These are phyloP conservation scores for Penicillium glabrum DNA, from an alignment of 2,329 filamentous ascomycete species.

Conservation along the genomic window DNA sequence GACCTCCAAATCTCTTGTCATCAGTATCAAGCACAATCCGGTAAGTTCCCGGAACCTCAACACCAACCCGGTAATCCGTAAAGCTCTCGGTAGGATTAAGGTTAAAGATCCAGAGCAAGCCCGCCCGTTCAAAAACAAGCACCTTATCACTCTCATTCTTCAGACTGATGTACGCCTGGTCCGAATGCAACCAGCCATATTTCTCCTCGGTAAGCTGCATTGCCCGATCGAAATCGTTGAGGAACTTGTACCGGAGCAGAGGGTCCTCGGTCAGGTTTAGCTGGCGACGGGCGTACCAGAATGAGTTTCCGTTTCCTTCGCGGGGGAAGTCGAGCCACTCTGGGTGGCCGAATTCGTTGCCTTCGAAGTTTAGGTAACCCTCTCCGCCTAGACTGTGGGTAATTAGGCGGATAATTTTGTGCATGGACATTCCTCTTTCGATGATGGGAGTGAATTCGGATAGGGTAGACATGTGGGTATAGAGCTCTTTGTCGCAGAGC, in stretches of 20 bases:
- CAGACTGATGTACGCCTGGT: conserved; percentile 87
- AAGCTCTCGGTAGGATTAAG: conserved; percentile 85
- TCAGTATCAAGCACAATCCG: conserved; percentile 83
- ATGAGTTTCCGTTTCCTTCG: conserved; percentile 87
- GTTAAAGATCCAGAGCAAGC: conserved; percentile 92
- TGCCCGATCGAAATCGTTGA: conserved; percentile 88
- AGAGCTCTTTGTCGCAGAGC: conserved; percentile 94
- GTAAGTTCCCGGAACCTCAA: conserved; percentile 84
- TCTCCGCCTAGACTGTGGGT: conserved; percentile 91
- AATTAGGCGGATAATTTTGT: conserved; percentile 96
- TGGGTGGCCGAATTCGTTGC: conserved; percentile 97
- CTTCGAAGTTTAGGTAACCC: conserved; percentile 97
- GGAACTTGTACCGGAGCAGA: conserved; percentile 81
- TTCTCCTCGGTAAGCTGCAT: conserved; percentile 89
- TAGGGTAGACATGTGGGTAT: conserved; percentile 92
- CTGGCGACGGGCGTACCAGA: conserved; percentile 91
- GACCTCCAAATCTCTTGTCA: conserved; percentile 72
- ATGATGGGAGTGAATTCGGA: conserved; percentile 84
- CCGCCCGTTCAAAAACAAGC: conserved; percentile 90
- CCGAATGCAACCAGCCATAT: conserved; percentile 84
- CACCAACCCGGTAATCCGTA: conserved; percentile 86
- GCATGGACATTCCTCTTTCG: conserved; percentile 83
- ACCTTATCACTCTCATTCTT: conserved; percentile 95
- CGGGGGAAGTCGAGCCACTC: conserved; percentile 99
- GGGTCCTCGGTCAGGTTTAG: conserved; percentile 87